A percentile compares a stretch with the other conserved stretches of the same genome.
Evolutionary conservation across 495 filamentous ascomycete species (phyloP).

Genomic region (Lasiosphaeris hirsuta): DNA sequence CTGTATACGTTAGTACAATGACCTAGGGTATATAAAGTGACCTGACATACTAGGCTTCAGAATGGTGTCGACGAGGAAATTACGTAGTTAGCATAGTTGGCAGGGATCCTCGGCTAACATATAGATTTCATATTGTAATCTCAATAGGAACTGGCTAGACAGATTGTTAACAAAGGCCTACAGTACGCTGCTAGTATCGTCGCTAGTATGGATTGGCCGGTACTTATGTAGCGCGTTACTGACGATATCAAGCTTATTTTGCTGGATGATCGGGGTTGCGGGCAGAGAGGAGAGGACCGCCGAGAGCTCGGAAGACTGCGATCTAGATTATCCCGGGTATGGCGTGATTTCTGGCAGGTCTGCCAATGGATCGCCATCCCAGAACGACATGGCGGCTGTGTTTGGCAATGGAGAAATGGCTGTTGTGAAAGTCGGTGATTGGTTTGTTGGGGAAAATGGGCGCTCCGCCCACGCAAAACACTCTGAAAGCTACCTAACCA

Average conservation of each 20-base stretch:
- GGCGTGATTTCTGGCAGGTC: conserved; percentile 1
- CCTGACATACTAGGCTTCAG: conserved; percentile 4
- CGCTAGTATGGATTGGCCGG: not conserved
- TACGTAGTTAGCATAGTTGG: not conserved
- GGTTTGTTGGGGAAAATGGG: no score
- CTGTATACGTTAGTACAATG: not conserved
- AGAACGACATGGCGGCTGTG: not conserved
- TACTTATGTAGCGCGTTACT: not conserved
- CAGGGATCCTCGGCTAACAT: not conserved
- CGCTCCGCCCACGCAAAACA: no score
- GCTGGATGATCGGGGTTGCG: not conserved
- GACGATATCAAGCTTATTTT: not conserved
- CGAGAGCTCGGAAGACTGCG: not conserved
- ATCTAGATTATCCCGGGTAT: not conserved
- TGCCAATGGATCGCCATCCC: not conserved
- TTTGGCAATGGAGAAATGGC: no score
- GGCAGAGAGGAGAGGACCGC: not conserved
- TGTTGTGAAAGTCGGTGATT: no score
- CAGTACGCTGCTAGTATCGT: conserved; percentile 1
- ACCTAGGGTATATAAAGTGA: not conserved
- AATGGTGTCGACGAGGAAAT: conserved; percentile 4
- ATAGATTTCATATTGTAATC: not conserved
- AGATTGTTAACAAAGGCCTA: conserved; percentile 2
- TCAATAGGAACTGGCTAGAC: not conserved
- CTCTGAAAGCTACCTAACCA: no score